Base-by-base conservation (phyloP, 2,329 filamentous ascomycete species). In the Aspergillus japonicus region DNA sequence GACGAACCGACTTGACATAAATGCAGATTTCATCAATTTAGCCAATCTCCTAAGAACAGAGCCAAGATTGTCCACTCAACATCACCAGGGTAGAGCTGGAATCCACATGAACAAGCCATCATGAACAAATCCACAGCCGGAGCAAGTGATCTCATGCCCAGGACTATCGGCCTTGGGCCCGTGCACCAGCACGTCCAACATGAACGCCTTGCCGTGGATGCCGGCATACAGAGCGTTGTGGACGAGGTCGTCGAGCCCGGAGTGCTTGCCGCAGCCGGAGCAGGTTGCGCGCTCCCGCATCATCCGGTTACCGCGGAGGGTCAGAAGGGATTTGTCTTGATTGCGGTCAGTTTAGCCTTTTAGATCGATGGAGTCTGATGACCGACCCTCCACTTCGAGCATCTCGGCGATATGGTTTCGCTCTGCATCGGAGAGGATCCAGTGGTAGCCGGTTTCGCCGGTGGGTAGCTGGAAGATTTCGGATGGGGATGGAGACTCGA, bases 181-280 rank as follows among this genome's bases (percentile, higher is more conserved):
- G 29, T 57, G 47, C 21, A 44, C 3, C 10, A 60, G 33, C 5
- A 60, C 47, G 24, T 60, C 58, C 2, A 54, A 50, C 50, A 62
- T 51, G n/a, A 59, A 62, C n/a, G 3, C 10, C 2, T n/a, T 14
- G 12, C 21, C 35, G 19, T 60, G 58, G 42, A 60, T 16, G 8
- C 49, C 58, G 5, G 21, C 21, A 2, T 24, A 16, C 11, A 49
- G 8, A 1, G 58, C 54, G 16, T 56, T 57, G 8, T 56, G 49
- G 7, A 60, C 49, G 8, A 60, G 29, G 23, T 60, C 54, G 29
- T 60, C 54, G 5, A 60, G 54, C 7, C 49, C 54, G 11, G 44
- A 53, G 58, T 44, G 23, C 21, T 56, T 60, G n/a, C 58, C 54
- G 23, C 54, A 60, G 29, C 48, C 21, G 1, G 7, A 3, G 24